These are phyloP conservation scores for Leccinum obscurum DNA, from an alignment of 768 basidiomycete genomes.

Conservation along the genomic window DNA sequence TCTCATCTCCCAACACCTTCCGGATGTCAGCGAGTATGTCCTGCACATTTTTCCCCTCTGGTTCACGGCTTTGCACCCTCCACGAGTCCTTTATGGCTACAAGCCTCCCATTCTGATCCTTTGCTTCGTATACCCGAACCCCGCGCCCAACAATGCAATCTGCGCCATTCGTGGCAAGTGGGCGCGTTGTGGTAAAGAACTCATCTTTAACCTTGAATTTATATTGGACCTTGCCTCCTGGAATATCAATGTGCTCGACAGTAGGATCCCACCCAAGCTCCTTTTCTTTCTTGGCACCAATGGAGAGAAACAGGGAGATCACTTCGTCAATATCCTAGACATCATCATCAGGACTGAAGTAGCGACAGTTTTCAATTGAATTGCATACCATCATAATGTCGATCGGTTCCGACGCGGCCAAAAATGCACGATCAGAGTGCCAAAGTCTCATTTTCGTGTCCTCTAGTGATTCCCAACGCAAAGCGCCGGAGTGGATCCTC, in stretches of 20 bases:
- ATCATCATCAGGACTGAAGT: too few relatives aligned
- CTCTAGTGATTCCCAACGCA: background rate
- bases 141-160: slow-evolving; percentile 3
- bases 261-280: slow-evolving; percentile 14
- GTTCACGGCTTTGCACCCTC: background rate
- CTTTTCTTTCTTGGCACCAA: too few relatives aligned
- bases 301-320: too few relatives aligned
- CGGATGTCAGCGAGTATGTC: background rate
- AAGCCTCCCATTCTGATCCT: background rate
- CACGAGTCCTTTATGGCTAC: slow-evolving; percentile 13
- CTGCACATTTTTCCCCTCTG: background rate
- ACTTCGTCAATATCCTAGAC: too few relatives aligned
- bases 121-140: slow-evolving; percentile 3
- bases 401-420: background rate
- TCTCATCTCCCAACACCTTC: background rate
- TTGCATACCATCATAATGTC: background rate
- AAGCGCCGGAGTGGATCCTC: background rate
- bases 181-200: background rate
- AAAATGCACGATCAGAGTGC: slow-evolving; percentile 10
- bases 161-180: slow-evolving; percentile 3
- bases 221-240: background rate
- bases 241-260: background rate
- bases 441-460: slow-evolving; percentile 27
- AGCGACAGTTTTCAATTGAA: too few relatives aligned
- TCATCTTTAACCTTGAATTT: background rate